Evolutionary conservation across 2,329 filamentous ascomycete genomes (phyloP), one percentile per base, ranked within the genome.

Genomic region (Colletotrichum sp.): DNA sequence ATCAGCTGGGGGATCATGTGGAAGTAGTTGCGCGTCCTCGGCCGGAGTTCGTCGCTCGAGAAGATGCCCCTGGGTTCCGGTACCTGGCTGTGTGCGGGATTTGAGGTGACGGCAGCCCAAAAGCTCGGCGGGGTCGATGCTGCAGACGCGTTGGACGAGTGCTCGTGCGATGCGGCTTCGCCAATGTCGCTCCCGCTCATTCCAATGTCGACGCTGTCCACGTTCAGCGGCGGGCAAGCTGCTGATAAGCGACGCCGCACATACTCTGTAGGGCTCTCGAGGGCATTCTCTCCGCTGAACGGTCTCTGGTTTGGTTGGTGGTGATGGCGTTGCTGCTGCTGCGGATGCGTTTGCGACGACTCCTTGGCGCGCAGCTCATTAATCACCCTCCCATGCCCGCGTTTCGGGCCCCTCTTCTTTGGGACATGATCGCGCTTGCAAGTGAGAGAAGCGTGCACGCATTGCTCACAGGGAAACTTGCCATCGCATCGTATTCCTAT

Each of bases 341-440:
- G 82, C 80, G 88, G 85, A 72, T 85, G 84, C 24, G 28, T 67
- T 10, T 72, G 71, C 12, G 71, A 64, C n/a, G 73, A 64, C 82
- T 91, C 86, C 87, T 82, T 83, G 69, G 83, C 90, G 69, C 91
- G 87, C 26, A 93, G 84, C 83, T 92, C 90, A 77, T 91, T 91
- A 74, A 93, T 91, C 55, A 93, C 90, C 78, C 92, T 90, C 39
- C 91, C 91, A 76, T 90, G 88, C 66, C 90, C 91, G 32, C 90
- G 89, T 80, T 93, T 93, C 15, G 91, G 91, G 4, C 91, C 91
- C 79, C 92, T 90, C 83, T 92, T 92, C 82, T 91, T 90, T 16
- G 91, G 91, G 59, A 93, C 89, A 79, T 92, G 90, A 79, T 93
- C 92, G 81, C 92, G 91, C 78, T 91, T 93, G 85, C 91, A 93